Conservation (phyloP, 1,284 basidiomycete species). For the Sporisorium exsertum region DNA sequence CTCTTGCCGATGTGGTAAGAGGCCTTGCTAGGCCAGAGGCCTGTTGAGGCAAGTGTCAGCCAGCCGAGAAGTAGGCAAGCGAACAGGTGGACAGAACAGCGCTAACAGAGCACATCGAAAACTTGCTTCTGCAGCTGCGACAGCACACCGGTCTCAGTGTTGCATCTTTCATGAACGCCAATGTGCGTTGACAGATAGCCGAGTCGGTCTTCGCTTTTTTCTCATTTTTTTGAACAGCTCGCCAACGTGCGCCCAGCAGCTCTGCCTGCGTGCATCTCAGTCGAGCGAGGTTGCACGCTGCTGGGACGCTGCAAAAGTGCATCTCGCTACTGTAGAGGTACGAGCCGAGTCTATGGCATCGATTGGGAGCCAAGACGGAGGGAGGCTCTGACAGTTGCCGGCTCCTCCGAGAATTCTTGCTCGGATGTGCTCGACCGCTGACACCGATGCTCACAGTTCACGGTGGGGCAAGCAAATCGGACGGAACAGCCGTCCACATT, state of each 20-base stretch:
- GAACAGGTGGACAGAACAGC: slow-evolving; percentile 4
- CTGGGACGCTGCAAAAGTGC: background rate
- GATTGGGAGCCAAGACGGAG: too few relatives aligned
- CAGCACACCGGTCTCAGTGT: background rate
- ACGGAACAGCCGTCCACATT: too few relatives aligned
- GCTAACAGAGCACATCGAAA: background rate
- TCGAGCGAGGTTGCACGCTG: background rate
- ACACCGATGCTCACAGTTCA: background rate
- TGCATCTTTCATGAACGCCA: slow-evolving; percentile 5
- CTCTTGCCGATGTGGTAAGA: slow-evolving; percentile 1
- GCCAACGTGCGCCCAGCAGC: background rate
- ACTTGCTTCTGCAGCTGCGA: background rate
- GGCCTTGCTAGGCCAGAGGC: background rate
- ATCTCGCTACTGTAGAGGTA: background rate
- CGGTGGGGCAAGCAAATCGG: background rate
- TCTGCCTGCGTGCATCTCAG: too few relatives aligned
- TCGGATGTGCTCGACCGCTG: background rate
- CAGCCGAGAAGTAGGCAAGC: background rate
- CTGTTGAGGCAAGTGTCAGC: background rate
- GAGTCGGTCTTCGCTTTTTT: background rate
- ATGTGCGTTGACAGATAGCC: background rate
- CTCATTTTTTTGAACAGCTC: background rate
- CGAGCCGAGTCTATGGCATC: background rate
- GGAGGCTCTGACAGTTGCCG: too few relatives aligned
- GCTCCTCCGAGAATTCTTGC: background rate